These are phyloP conservation scores for Phytophthora cactorum DNA, from an alignment of 352 stramenopile species.

Conservation along the genomic window DNA sequence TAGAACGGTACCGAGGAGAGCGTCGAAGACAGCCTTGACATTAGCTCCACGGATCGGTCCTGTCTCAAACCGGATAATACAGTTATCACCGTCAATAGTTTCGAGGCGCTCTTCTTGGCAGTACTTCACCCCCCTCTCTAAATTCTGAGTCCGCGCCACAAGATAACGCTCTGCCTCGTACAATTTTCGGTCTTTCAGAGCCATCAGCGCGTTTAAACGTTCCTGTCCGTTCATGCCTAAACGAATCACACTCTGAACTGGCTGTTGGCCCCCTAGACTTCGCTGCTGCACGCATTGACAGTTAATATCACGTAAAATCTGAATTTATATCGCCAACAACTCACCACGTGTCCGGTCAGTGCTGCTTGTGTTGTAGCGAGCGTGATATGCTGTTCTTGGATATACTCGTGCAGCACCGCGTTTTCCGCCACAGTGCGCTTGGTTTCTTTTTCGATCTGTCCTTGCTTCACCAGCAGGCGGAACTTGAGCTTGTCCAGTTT, in stretches of 20 bases:
- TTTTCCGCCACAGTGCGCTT: constrained; percentile 17
- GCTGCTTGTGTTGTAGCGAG: constrained; percentile 34
- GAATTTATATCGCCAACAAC: neutral
- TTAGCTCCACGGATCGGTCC: neutral
- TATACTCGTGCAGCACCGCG: constrained; percentile 32
- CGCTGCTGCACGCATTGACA: neutral
- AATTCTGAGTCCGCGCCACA: neutral
- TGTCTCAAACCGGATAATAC: neutral
- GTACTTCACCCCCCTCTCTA: neutral
- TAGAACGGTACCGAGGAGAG: neutral
- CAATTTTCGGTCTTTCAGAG: neutral
- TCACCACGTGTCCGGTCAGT: constrained; percentile 19
- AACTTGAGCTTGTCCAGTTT: constrained; percentile 47
- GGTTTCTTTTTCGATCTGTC: constrained; percentile 17
- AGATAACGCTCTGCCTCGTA: neutral
- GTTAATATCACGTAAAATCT: neutral
- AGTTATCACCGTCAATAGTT: neutral
- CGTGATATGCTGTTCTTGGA: constrained; percentile 35
- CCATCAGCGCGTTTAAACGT: constrained; percentile 16
- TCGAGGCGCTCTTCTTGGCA: neutral
- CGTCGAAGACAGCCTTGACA: neutral
- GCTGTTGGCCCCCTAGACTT: constrained; percentile 8
- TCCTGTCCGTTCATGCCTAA: constrained; percentile 32
- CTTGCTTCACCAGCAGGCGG: constrained; percentile 31
- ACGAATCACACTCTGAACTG: constrained; percentile 20